These are phyloP conservation scores for Kickxella alabastrina DNA, from an alignment of 192 early-diverging fungal species.

Conservation along the genomic window DNA sequence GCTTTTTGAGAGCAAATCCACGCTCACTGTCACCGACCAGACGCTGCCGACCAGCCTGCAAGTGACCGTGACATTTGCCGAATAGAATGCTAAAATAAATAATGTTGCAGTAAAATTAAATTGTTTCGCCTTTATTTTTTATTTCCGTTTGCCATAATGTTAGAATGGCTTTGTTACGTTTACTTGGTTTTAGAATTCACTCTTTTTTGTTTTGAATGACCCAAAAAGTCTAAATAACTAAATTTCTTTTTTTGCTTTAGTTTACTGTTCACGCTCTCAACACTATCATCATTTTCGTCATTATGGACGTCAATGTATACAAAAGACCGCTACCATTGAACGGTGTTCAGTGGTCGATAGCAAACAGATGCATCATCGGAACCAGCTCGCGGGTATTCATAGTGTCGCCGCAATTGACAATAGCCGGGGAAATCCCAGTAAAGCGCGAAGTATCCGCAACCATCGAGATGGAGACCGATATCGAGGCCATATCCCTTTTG, in stretches of 20 bases:
- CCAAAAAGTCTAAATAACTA: background rate
- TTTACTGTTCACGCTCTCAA: background rate
- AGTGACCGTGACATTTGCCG: constrained; percentile 29
- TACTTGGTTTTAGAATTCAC: background rate
- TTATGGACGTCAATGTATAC: constrained; percentile 21
- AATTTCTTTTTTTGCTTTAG: background rate
- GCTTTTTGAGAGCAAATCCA: constrained; percentile 64
- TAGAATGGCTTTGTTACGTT: background rate
- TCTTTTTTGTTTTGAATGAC: no score
- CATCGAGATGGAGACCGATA: constrained; percentile 13
- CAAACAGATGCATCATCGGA: constrained; percentile 42
- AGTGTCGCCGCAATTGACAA: constrained; percentile 11
- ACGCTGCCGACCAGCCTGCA: constrained; percentile 41
- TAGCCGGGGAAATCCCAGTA: constrained; percentile 1
- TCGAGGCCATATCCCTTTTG: constrained; percentile 28
- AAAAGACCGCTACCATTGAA: constrained; percentile 12
- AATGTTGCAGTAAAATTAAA: background rate
- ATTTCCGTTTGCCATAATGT: background rate
- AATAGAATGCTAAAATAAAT: background rate
- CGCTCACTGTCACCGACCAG: constrained; percentile 80
- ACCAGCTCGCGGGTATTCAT: constrained; percentile 18
- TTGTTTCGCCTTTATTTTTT: background rate
- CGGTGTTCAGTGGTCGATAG: constrained; percentile 28
- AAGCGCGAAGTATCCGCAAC: constrained; percentile 18
- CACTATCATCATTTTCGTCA: background rate